phyloP scores from a whole-genome alignment of 208 protist species.

The Acanthamoeba royreba region DNA sequence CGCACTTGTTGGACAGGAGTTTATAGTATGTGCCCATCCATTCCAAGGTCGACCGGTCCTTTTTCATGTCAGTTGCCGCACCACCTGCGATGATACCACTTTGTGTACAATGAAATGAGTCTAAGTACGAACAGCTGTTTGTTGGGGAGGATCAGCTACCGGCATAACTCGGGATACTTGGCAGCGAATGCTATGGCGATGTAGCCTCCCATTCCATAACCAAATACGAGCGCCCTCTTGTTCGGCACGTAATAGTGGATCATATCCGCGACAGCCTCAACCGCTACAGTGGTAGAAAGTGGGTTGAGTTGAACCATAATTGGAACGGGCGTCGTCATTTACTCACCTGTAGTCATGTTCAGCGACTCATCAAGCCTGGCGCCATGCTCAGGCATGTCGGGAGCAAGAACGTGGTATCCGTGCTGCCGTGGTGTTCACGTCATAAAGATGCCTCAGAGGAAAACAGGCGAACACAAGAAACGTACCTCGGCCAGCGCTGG shows the following conservation, averaged over 20 bases:
- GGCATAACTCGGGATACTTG: not conserved
- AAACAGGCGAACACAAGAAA: not conserved
- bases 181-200: not conserved
- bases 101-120: not conserved
- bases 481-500: not conserved
- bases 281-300: not conserved
- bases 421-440: not conserved
- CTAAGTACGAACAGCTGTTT: not conserved
- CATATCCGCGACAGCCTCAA: constrained; percentile 2
- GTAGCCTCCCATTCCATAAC: constrained; percentile 3
- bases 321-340: not conserved
- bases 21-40: constrained; percentile 36
- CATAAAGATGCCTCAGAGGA: not conserved
- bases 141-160: not conserved
- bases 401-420: not conserved
- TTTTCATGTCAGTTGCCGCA: not conserved
- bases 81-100: not conserved
- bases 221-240: constrained; percentile 5
- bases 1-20: constrained; percentile 15
- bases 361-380: not conserved
- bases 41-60: not conserved
- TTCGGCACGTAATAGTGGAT: not conserved
- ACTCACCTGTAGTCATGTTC: not conserved
- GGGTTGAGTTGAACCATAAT: not conserved
- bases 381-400: constrained; percentile 6